A percentile compares a stretch with the other conserved stretches of the same genome.
These are phyloP conservation scores for Lagenidium giganteum DNA, from an alignment of 352 stramenopile species.

Conservation along the genomic window DNA sequence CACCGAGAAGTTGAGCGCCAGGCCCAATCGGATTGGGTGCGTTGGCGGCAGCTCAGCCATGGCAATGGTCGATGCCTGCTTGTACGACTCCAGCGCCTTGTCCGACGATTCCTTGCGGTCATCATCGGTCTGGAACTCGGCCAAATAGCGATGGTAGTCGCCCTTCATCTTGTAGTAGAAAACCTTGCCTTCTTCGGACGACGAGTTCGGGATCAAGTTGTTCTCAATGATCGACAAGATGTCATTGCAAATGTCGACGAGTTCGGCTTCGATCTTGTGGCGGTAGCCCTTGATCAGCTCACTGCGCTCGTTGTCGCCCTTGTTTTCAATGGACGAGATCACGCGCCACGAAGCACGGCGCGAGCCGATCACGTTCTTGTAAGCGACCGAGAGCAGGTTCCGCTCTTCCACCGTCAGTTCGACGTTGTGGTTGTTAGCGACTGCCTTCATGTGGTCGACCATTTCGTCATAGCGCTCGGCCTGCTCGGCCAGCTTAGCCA, in stretches of 20 bases:
- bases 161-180: constrained; percentile 99
- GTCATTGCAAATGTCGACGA: constrained; percentile 97
- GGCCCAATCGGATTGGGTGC: constrained; percentile 97
- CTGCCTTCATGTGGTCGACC: constrained; percentile 98
- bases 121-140: constrained; percentile 97
- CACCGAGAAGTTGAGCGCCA: constrained; percentile 99
- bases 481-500: constrained; percentile 80
- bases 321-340: constrained; percentile 98
- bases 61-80: constrained; percentile 86
- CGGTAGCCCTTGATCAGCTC: constrained; percentile 93
- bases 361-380: constrained; percentile 99
- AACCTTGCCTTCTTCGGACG: constrained; percentile 97
- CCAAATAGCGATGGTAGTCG: constrained; percentile 99
- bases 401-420: constrained; percentile 99
- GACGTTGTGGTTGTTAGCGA: constrained; percentile 93
- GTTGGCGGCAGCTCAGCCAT: constrained; percentile 96
- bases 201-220: constrained; percentile 97
- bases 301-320: constrained; percentile 92
- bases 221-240: constrained; percentile 98
- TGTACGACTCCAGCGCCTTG: constrained; percentile 75
- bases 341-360: constrained; percentile 98
- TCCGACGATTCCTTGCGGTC: constrained; percentile 92
- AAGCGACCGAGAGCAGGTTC: constrained; percentile 94
- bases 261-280: constrained; percentile 94
- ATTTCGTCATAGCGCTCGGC: constrained; percentile 88